phyloP scores from a whole-genome alignment of 1,284 basidiomycete genomes.

The Gymnopus androsaceus region DNA sequence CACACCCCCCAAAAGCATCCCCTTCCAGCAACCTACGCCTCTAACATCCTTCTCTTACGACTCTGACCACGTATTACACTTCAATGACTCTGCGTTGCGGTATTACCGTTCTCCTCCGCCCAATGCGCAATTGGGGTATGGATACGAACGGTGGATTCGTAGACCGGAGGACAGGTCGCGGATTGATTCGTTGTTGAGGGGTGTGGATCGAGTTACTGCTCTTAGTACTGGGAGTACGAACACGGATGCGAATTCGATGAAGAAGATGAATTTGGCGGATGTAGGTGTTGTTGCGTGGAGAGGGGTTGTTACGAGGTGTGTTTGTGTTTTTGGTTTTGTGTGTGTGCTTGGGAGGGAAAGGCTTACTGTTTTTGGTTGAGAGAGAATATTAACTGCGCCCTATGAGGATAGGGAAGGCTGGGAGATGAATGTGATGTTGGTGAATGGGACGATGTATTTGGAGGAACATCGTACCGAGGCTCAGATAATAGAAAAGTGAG shows the following conservation, averaged over 20 bases:
- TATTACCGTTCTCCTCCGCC: conserved; percentile 68
- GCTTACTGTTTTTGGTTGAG: conserved; percentile 26
- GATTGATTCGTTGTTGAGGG: conserved; percentile 65
- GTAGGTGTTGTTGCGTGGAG: conserved; percentile 80
- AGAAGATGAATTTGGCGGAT: conserved; percentile 34
- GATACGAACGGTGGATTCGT: conserved; percentile 70
- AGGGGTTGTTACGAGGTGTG: conserved; percentile 89
- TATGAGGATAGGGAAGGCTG: conserved; percentile 82
- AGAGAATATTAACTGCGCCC: conserved; percentile 72
- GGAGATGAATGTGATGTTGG: conserved; percentile 84
- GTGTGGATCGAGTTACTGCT: conserved; percentile 44
- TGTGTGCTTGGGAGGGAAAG: conserved; percentile 11
- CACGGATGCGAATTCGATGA: conserved; percentile 33
- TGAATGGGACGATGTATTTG: conserved; percentile 78
- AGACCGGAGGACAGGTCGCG: conserved; percentile 65
- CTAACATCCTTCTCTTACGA: conserved; percentile 71
- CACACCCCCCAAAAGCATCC: conserved; percentile 35
- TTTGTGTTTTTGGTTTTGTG: conserved; percentile 3
- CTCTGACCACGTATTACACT: conserved; percentile 53
- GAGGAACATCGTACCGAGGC: conserved; percentile 75
- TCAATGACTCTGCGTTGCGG: conserved; percentile 66
- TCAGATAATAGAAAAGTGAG: conserved; percentile 64
- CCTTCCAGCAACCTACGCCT: conserved; percentile 62
- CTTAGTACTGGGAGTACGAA: conserved; percentile 31
- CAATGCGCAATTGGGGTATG: conserved; percentile 62